These are phyloP conservation scores for Eragrostis tef DNA, from an alignment of 202 grass and related monocot species.

Conservation along the genomic window DNA sequence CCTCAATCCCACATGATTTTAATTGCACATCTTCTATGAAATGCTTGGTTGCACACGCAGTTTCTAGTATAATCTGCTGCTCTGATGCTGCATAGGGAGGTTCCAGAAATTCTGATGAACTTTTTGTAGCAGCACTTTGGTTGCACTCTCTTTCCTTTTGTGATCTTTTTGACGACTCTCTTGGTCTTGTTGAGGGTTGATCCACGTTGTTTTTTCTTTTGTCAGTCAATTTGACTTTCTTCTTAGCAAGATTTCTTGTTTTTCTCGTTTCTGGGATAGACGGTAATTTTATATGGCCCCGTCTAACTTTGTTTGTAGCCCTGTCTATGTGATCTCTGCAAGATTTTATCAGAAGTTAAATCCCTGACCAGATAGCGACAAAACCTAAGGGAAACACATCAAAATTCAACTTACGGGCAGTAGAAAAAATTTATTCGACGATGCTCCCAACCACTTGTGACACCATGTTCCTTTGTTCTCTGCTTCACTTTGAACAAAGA, in stretches of 20 bases:
- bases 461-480: background rate
- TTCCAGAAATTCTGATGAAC: background rate
- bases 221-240: conserved; percentile 19
- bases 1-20: too few species aligned
- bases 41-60: background rate
- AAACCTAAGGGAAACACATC: conserved; percentile 1
- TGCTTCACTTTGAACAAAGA: conserved; percentile 27
- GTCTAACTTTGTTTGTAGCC: conserved; percentile 36
- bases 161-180: conserved; percentile 22
- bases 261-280: conserved; percentile 27
- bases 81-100: background rate
- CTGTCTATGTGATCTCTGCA: conserved; percentile 48
- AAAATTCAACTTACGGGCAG: conserved; percentile 56
- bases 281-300: conserved; percentile 59
- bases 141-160: background rate
- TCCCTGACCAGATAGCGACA: background rate
- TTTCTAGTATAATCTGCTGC: background rate
- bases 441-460: conserved; percentile 45
- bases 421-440: conserved; percentile 46
- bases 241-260: conserved; percentile 25
- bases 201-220: conserved; percentile 41
- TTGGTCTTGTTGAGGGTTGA: conserved; percentile 27
- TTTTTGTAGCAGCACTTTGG: background rate
- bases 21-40: background rate
- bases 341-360: conserved; percentile 36